These are phyloP conservation scores for Colletotrichum sp. DNA, from an alignment of 2,329 filamentous ascomycete species.

Conservation along the genomic window DNA sequence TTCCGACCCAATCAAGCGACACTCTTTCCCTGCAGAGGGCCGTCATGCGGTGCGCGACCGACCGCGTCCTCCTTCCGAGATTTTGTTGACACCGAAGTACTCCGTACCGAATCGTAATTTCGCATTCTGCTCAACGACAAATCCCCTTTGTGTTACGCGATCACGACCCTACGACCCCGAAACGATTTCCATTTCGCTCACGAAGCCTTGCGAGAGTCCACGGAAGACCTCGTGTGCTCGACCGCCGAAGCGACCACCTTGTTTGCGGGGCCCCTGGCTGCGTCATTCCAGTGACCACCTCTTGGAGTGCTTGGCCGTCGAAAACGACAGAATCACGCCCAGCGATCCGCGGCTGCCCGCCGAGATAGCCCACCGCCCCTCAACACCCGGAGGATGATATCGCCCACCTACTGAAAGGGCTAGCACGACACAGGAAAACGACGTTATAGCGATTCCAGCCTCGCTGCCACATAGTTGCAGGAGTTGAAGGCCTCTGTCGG, in stretches of 20 bases:
- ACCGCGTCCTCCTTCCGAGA: conserved; percentile 21
- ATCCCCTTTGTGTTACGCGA: conserved; percentile 19
- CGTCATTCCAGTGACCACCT: conserved; percentile 10
- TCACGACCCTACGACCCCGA: conserved; percentile 11
- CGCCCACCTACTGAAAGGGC: not conserved
- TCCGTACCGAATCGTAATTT: conserved; percentile 10
- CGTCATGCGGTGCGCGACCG: conserved; percentile 22
- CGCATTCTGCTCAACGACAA: conserved; percentile 14
- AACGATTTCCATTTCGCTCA: not conserved
- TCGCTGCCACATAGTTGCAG: not conserved
- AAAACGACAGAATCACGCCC: conserved; percentile 7
- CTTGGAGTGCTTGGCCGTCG: not conserved
- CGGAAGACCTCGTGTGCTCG: not conserved
- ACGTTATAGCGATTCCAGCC: not conserved
- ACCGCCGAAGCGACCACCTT: not conserved
- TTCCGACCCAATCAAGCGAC: conserved; percentile 20
- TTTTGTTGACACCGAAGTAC: conserved; percentile 21
- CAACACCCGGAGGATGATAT: not conserved
- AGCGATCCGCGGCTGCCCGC: not conserved
- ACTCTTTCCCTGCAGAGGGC: conserved; percentile 12
- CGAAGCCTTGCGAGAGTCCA: not conserved
- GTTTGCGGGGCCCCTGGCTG: conserved; percentile 17
- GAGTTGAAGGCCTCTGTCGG: not conserved
- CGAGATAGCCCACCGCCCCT: not conserved
- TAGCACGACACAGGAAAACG: not conserved